These are phyloP conservation scores for Passalora sequoiae DNA, from an alignment of 2,329 filamentous ascomycete species.

Conservation along the genomic window DNA sequence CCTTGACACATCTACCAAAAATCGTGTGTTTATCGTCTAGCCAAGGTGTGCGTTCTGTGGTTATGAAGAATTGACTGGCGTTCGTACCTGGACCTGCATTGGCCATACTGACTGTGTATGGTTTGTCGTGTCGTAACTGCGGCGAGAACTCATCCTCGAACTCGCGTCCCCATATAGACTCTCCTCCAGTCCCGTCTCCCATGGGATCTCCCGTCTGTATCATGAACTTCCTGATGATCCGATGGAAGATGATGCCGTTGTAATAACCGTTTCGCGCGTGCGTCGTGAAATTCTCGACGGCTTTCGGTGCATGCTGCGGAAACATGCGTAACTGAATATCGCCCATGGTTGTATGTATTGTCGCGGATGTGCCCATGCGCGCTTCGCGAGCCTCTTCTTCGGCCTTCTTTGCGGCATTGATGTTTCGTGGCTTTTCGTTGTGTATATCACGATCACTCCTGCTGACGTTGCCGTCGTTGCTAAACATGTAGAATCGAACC, in stretches of 20 bases:
- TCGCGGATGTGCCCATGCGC: slow-evolving; percentile 71
- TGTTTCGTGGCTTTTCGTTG: slow-evolving; percentile 79
- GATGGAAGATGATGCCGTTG: slow-evolving; percentile 95
- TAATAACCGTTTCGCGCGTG: slow-evolving; percentile 89
- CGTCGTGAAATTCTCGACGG: slow-evolving; percentile 95
- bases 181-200: slow-evolving; percentile 83
- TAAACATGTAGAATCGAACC: slow-evolving; percentile 96
- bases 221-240: slow-evolving; percentile 98
- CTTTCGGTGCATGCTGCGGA: slow-evolving; percentile 85
- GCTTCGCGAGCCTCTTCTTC: slow-evolving; percentile 53
- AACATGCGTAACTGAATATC: slow-evolving; percentile 92
- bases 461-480: slow-evolving; percentile 76
- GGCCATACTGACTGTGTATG: slow-evolving; percentile 95
- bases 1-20: slow-evolving; percentile 84
- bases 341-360: slow-evolving; percentile 87
- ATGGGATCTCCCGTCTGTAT: slow-evolving; percentile 71
- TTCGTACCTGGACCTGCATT: slow-evolving; percentile 96
- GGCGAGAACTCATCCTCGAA: slow-evolving; percentile 88
- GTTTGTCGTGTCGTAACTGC: slow-evolving; percentile 84
- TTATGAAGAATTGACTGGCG: slow-evolving; percentile 96
- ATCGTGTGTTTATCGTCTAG: slow-evolving; percentile 94
- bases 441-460: slow-evolving; percentile 86
- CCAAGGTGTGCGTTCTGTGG: slow-evolving; percentile 95
- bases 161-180: slow-evolving; percentile 87
- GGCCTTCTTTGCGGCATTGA: slow-evolving; percentile 49